phyloP scores from a whole-genome alignment of 179 eudicot genomes.

The Corrigiola litoralis region DNA sequence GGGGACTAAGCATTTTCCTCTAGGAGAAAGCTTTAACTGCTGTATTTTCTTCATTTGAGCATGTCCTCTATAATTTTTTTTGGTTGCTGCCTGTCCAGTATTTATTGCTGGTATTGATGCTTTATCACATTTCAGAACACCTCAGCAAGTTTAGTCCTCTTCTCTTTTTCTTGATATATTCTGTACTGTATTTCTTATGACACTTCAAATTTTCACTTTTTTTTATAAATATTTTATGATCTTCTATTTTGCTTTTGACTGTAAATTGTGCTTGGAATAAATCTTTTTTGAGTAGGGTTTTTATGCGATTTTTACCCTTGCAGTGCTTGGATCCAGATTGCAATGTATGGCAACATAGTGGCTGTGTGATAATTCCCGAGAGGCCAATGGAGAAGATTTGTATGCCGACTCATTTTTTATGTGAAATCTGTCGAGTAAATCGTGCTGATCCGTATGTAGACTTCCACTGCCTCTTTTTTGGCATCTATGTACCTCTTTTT shows the following conservation, averaged over 20 bases:
- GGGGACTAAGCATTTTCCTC: no score
- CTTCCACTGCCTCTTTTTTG: not conserved
- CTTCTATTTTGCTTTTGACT: not conserved
- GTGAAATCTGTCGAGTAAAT: conserved; percentile 40
- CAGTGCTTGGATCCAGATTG: conserved; percentile 42
- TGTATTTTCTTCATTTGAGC: no score
- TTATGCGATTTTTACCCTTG: conserved; percentile 12
- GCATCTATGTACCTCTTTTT: not conserved
- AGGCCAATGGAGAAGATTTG: conserved; percentile 26
- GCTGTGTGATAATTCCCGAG: conserved; percentile 35
- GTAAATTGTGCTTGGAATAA: not conserved
- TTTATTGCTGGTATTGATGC: no score
- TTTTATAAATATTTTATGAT: not conserved
- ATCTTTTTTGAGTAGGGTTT: not conserved
- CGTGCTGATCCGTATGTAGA: conserved; percentile 53
- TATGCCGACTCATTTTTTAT: conserved; percentile 28
- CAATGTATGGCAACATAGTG: conserved; percentile 39
- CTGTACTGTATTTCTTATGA: not conserved
- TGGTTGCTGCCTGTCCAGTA: no score
- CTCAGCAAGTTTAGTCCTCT: no score
- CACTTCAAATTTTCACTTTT: not conserved
- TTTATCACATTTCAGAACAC: no score
- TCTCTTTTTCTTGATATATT: no score
- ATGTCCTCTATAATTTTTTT: no score
- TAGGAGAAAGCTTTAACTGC: no score